These are phyloP conservation scores for Dimargaris xerosporica DNA, from an alignment of 192 early-diverging fungal species.

Conservation along the genomic window DNA sequence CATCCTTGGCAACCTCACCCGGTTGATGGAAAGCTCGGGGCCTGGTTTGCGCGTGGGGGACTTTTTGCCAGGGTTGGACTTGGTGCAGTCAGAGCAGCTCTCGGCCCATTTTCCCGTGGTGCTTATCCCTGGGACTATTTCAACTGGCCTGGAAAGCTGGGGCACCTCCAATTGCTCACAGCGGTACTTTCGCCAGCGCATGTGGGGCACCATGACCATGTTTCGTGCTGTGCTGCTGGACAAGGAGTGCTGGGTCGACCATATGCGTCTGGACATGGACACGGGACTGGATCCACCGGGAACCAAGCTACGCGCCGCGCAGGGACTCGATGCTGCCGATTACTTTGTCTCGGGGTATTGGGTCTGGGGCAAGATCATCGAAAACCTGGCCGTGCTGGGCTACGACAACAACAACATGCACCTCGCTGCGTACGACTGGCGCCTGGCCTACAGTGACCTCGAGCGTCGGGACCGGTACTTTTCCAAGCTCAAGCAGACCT, in stretches of 20 bases:
- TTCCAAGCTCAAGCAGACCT: constrained; percentile 48
- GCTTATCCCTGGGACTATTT: constrained; percentile 77
- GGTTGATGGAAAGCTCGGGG: constrained; percentile 21
- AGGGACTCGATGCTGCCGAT: constrained; percentile 77
- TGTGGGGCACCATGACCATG: constrained; percentile 78
- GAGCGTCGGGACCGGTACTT: constrained; percentile 74
- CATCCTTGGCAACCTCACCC: constrained; percentile 47
- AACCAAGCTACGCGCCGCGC: constrained; percentile 69
- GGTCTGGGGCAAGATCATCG: constrained; percentile 74
- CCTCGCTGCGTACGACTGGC: constrained; percentile 81
- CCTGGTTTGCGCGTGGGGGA: constrained; percentile 16
- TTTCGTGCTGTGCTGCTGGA: constrained; percentile 71
- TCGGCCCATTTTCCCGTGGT: constrained; percentile 42
- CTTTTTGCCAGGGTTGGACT: constrained; percentile 24
- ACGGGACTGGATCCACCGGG: constrained; percentile 77
- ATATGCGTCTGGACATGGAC: constrained; percentile 63
- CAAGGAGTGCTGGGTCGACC: constrained; percentile 72
- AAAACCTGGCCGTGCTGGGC: constrained; percentile 68
- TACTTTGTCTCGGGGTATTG: constrained; percentile 84
- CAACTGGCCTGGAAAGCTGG: constrained; percentile 81
- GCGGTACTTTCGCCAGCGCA: constrained; percentile 71
- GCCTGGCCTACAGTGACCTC: constrained; percentile 58
- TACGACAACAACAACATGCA: constrained; percentile 83
- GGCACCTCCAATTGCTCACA: constrained; percentile 56
- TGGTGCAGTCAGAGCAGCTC: constrained; percentile 20